Percentiles rank a stretch among this genome's conserved stretches.
Conservation (phyloP, 2,329 filamentous ascomycete species). For the Ophioceras dolichostomum region DNA sequence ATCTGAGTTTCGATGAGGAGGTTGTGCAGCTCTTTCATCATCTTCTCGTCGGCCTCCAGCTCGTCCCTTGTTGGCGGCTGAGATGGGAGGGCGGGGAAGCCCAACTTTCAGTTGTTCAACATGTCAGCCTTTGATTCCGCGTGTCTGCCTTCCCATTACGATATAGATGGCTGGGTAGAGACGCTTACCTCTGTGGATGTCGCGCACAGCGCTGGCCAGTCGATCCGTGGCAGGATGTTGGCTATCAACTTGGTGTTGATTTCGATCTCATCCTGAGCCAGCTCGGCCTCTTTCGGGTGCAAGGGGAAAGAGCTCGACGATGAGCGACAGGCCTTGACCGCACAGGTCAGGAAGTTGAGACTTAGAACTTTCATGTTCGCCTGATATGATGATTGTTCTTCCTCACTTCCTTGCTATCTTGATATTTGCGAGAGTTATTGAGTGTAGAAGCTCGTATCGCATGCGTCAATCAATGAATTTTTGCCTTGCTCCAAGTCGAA, state of each 20-base stretch:
- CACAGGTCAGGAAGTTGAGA: slow-evolving; percentile 93
- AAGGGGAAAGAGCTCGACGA: slow-evolving; percentile 72
- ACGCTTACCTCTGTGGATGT: slow-evolving; percentile 65
- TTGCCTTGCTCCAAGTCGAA: no score
- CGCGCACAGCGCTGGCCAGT: slow-evolving; percentile 71
- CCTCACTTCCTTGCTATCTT: not conserved
- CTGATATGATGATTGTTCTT: no score
- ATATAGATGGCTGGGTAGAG: no score
- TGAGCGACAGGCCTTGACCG: slow-evolving; percentile 86
- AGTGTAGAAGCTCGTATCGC: no score
- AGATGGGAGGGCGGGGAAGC: slow-evolving; percentile 61
- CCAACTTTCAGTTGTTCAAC: slow-evolving; percentile 41
- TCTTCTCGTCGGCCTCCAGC: slow-evolving; percentile 53
- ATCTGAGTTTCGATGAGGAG: slow-evolving; percentile 85
- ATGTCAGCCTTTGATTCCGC: no score
- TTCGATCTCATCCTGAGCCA: slow-evolving; percentile 74
- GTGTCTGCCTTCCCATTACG: not conserved
- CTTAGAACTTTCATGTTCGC: slow-evolving; percentile 80
- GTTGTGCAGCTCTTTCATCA: slow-evolving; percentile 65
- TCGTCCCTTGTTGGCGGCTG: slow-evolving; percentile 50
- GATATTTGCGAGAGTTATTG: no score
- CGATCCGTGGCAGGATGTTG: slow-evolving; percentile 77
- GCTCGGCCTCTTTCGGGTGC: slow-evolving; percentile 83
- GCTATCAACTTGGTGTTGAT: slow-evolving; percentile 68
- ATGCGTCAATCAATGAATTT: no score